These are phyloP conservation scores for Penicillium sp. DNA, from an alignment of 2,329 filamentous ascomycete genomes.

Conservation along the genomic window DNA sequence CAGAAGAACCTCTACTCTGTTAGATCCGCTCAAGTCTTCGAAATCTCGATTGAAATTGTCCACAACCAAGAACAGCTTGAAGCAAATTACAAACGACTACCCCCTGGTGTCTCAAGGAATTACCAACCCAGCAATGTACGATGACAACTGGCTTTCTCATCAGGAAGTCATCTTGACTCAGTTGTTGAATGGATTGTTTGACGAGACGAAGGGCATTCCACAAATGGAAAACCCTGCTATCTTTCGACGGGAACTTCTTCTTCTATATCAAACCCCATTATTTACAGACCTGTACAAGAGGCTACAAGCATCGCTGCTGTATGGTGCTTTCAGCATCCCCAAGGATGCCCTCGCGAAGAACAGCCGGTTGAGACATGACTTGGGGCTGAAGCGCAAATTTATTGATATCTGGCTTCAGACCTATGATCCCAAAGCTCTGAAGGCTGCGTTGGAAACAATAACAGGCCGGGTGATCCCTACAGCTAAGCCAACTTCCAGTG, in stretches of 20 bases:
- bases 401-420: slow-evolving; percentile 62
- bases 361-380: slow-evolving; percentile 58
- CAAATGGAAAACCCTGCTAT: slow-evolving; percentile 30
- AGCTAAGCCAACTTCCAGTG: slow-evolving; percentile 17
- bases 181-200: slow-evolving; percentile 62
- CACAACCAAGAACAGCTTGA: slow-evolving; percentile 34
- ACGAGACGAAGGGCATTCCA: slow-evolving; percentile 34
- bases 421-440: slow-evolving; percentile 59
- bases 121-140: slow-evolving; percentile 62
- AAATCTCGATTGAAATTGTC: slow-evolving; percentile 37
- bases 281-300: slow-evolving; percentile 60
- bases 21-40: slow-evolving; percentile 23
- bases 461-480: slow-evolving; percentile 58
- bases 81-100: slow-evolving; percentile 45
- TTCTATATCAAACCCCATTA: slow-evolving; percentile 58
- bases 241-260: slow-evolving; percentile 56
- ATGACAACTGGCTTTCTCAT: slow-evolving; percentile 66
- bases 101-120: slow-evolving; percentile 61
- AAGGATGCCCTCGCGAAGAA: slow-evolving; percentile 55
- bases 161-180: slow-evolving; percentile 67
- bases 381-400: slow-evolving; percentile 63
- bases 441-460: slow-evolving; percentile 62
- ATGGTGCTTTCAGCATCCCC: slow-evolving; percentile 61
- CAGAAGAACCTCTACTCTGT: slow-evolving; percentile 18
- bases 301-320: slow-evolving; percentile 62